Evolutionary conservation across 192 early-diverging fungal species (phyloP), one percentile per base, ranked within the genome.

Genomic region (Umbelopsis isabellina): DNA sequence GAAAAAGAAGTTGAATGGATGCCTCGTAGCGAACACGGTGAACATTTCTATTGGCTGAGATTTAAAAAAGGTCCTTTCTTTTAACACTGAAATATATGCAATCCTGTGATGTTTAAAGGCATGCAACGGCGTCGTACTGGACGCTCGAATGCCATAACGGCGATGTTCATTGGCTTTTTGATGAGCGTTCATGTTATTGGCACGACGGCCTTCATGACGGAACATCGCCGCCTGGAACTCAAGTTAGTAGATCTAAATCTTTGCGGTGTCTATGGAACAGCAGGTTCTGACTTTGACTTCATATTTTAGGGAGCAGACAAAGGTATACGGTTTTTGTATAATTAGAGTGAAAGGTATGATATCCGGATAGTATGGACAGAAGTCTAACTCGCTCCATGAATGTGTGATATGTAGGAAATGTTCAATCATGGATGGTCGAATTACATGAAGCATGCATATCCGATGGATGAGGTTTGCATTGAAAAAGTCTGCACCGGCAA

Each of bases 391-490:
- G 27, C 27, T 30, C 1, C 3, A 1, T 30, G 27, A 30, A 2
- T 30, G 3, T 21, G 18, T 44, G 74, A 70, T 49, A 69, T 72
- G 13, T 72, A 86, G 79, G 85, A 89, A 58, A 89, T 92, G 82
- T 92, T 94, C 61, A 79, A 85, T 83, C 92, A 94, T 77, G 91
- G 91, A 16, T 96, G 87, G 74, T 72, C 89, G 46, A 89, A 83
- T 4, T 97, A 97, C 72, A 88, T 95, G 84, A 69, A 87, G 49
- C 72, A 93, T 69, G 97, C 91, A 2, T 98, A 91, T 80, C 97
- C 97, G 3, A 80, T 84, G 44, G 97, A 99, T 75, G 95, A 97
- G 74, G 82, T 80, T 21, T 53, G 10, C 1, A 58, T 10, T 7
- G 50, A 27, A 35, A 23, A 27, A 27, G 18, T 49, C 33, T 15